phyloP scores from a whole-genome alignment of 31 red algal species.

The Bonnemaisonia californica region DNA sequence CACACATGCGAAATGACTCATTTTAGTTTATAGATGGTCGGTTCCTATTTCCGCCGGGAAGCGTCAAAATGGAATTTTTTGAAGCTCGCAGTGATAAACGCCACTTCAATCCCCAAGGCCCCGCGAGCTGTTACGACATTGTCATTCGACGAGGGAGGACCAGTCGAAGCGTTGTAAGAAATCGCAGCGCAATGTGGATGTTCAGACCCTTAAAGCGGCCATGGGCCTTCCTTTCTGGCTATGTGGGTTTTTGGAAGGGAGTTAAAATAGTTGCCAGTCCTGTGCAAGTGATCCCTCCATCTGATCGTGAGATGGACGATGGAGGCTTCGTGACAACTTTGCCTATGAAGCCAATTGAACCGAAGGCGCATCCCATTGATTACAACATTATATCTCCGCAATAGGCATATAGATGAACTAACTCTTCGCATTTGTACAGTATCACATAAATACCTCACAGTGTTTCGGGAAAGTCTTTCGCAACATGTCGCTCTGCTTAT shows the following conservation, averaged over 20 bases:
- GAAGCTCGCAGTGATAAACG: constrained; percentile 11
- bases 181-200: constrained; percentile 33
- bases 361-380: neutral
- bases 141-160: neutral
- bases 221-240: constrained; percentile 28
- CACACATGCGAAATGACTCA: too few species aligned
- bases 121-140: constrained; percentile 33
- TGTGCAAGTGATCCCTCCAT: neutral
- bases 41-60: constrained; percentile 48
- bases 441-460: too few species aligned
- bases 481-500: too few species aligned
- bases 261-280: constrained; percentile 28
- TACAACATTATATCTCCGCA: too few species aligned
- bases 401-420: too few species aligned
- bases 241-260: constrained; percentile 67
- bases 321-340: too few species aligned
- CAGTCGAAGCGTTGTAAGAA: constrained; percentile 5
- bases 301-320: neutral
- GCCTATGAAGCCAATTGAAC: too few species aligned
- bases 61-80: constrained; percentile 35
- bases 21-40: constrained; percentile 74
- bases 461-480: too few species aligned
- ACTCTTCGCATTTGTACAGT: too few species aligned
- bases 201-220: constrained; percentile 27
- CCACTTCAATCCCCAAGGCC: constrained; percentile 59